Base-by-base conservation (phyloP, 305 asterid genomes). In the Ilex paraguariensis region DNA sequence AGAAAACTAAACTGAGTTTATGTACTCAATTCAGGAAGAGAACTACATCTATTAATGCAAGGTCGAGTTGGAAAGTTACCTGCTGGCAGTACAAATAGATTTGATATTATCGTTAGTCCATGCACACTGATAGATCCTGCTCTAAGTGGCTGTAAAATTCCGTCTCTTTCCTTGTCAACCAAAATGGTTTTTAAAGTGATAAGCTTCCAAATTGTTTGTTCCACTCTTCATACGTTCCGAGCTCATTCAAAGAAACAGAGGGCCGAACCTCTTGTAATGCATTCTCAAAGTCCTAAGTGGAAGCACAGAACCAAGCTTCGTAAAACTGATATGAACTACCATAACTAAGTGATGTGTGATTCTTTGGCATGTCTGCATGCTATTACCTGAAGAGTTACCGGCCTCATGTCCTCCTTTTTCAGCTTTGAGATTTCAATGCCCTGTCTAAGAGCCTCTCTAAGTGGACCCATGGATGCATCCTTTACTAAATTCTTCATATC, bases 381-480 rank as follows among this genome's bases (percentile, higher is more conserved):
- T 16, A 21, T 75, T 79, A 87, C 97, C 96, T 84, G 75, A 56
- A 87, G 82, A 64, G 81, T 82, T 54, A 93, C 93, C 48, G 92
- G 81, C 64, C 95, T 78, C 95, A 93, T 84, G 68, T 93, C 99
- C 67, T 93, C 99, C 76, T 84, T 87, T 66, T 84, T 73, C 65
- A 93, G 90, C 84, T 83, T 88, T 54, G 95, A 81, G 66, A 93
- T 93, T 63, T 84, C 88, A 59, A 75, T 74, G 57, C 97, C 99
- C 70, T 82, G 88, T 61, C 57, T 74, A 28, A 90, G 87, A 62
- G 95, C 99, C 66, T 90, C 99, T 73, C 97, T 86, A n/a, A 93
- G 80, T 33, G 99, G 97, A 61, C 97, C 99, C 97, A 90, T 87
- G 57, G 97, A 87, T 56, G 99, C 99, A 74, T 93, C 99, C 82